Percentiles rank a stretch among this genome's conserved stretches.
These are phyloP conservation scores for Fusarium guadeloupense DNA, from an alignment of 2,329 filamentous ascomycete genomes.

Conservation along the genomic window DNA sequence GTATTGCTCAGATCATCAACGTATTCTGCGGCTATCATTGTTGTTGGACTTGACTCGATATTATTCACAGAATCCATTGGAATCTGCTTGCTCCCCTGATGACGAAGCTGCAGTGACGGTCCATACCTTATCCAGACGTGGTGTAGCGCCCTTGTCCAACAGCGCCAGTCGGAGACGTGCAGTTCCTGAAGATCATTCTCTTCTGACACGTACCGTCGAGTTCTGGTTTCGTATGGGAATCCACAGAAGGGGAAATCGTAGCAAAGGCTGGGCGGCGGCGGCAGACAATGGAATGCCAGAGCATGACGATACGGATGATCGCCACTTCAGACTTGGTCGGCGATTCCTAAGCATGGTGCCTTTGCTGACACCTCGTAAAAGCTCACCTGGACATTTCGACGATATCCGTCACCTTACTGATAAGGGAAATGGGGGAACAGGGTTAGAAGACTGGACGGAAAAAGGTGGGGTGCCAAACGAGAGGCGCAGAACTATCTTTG, in stretches of 20 bases:
- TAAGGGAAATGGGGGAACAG: slow-evolving; percentile 24
- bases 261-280: slow-evolving; percentile 14
- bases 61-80: not conserved
- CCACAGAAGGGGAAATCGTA: not conserved
- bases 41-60: not conserved
- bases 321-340: not conserved
- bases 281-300: slow-evolving; percentile 18
- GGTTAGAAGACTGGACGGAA: slow-evolving; percentile 6
- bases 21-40: too few species aligned
- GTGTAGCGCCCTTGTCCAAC: not conserved
- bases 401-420: not conserved
- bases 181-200: slow-evolving; percentile 32
- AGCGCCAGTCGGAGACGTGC: slow-evolving; percentile 19
- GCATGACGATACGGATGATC: slow-evolving; percentile 15
- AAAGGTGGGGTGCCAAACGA: slow-evolving; percentile 18
- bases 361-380: not conserved
- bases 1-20: slow-evolving; percentile 9
- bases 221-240: slow-evolving; percentile 10
- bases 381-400: not conserved
- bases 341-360: not conserved
- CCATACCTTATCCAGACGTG: slow-evolving; percentile 21
- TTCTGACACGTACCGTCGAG: slow-evolving; percentile 27
- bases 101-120: slow-evolving; percentile 24
- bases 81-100: slow-evolving; percentile 5
- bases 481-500: slow-evolving; percentile 22